phyloP scores from a whole-genome alignment of 768 basidiomycete species.

The Auricularia cornea region DNA sequence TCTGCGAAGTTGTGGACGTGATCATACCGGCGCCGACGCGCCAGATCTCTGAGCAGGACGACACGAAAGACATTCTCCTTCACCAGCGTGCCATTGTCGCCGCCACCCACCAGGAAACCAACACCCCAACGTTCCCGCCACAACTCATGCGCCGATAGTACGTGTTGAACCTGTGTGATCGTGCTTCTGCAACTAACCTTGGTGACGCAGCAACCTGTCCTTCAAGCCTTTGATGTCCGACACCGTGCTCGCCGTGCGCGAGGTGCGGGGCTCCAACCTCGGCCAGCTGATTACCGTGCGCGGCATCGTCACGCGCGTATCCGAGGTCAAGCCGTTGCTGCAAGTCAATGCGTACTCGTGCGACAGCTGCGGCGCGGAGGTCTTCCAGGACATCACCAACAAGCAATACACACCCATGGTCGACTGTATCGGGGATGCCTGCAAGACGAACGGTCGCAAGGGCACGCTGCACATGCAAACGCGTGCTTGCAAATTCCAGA shows the following conservation, averaged over 20 bases:
- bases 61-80: slow-evolving; percentile 94
- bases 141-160: slow-evolving; percentile 93
- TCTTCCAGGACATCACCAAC: slow-evolving; percentile 92
- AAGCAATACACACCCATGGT: slow-evolving; percentile 85
- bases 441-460: slow-evolving; percentile 76
- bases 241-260: slow-evolving; percentile 68
- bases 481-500: slow-evolving; percentile 90
- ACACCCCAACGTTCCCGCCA: slow-evolving; percentile 76
- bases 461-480: slow-evolving; percentile 98
- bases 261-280: slow-evolving; percentile 79
- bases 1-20: slow-evolving; percentile 84
- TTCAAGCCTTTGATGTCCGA: slow-evolving; percentile 72
- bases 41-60: slow-evolving; percentile 84
- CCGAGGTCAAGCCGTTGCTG: slow-evolving; percentile 95
- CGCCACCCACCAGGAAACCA: slow-evolving; percentile 60
- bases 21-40: slow-evolving; percentile 83
- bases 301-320: slow-evolving; percentile 96
- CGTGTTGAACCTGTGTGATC: slow-evolving; percentile 29
- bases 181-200: not conserved
- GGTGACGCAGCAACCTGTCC: slow-evolving; percentile 85
- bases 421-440: slow-evolving; percentile 79
- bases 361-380: slow-evolving; percentile 96
- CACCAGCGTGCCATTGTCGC: slow-evolving; percentile 90
- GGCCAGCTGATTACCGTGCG: slow-evolving; percentile 92
- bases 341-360: slow-evolving; percentile 98